Conservation (phyloP, 768 basidiomycete genomes). For the Amanita polypyramis region DNA sequence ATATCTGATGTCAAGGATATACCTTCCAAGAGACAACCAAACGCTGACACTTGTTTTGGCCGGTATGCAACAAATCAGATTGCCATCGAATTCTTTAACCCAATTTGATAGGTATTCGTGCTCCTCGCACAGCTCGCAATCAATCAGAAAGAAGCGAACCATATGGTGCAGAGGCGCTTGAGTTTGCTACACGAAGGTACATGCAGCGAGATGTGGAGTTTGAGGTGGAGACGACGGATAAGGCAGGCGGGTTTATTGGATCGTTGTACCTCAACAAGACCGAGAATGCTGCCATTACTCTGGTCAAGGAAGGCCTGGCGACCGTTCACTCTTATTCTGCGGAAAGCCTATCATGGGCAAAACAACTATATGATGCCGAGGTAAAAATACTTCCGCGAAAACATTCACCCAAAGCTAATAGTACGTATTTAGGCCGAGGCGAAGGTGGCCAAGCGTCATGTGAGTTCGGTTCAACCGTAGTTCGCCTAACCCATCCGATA, state of each 20-base stretch:
- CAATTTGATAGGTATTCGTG: slow-evolving; percentile 61
- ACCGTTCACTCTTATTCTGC: slow-evolving; percentile 84
- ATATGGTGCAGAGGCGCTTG: slow-evolving; percentile 72
- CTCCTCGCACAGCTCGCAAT: slow-evolving; percentile 79
- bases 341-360: slow-evolving; percentile 69
- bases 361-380: slow-evolving; percentile 79
- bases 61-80: slow-evolving; percentile 30
- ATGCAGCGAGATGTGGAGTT: slow-evolving; percentile 97
- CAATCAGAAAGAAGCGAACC: slow-evolving; percentile 82
- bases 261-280: slow-evolving; percentile 75
- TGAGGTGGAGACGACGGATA: slow-evolving; percentile 83
- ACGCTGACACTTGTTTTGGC: slow-evolving; percentile 86
- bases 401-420: slow-evolving; percentile 1
- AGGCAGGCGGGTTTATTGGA: slow-evolving; percentile 94
- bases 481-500: background rate
- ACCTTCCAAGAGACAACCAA: slow-evolving; percentile 86
- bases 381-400: slow-evolving; percentile 22
- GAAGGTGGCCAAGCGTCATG: slow-evolving; percentile 68
- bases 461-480: slow-evolving; percentile 24
- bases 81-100: background rate
- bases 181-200: slow-evolving; percentile 69
- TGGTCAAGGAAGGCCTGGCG: slow-evolving; percentile 82
- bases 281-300: slow-evolving; percentile 77
- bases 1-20: slow-evolving; percentile 39
- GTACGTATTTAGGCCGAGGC: slow-evolving; percentile 52